A percentile compares a stretch with the other conserved stretches of the same genome.
Conservation (phyloP, 257 asterid species). For the Ilex aquifolium region DNA sequence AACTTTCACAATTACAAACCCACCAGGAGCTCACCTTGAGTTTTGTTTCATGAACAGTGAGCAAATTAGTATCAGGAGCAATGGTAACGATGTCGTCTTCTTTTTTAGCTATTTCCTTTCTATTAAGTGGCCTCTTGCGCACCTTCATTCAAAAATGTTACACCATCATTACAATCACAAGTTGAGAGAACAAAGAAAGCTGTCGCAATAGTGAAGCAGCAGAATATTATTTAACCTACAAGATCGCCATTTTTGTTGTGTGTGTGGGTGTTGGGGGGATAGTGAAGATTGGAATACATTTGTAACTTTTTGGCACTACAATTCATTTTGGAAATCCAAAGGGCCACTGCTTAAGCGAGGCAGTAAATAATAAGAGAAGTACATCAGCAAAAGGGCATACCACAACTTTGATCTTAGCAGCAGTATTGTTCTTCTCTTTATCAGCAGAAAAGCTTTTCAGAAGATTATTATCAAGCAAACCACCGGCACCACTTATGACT, state of each 20-base stretch:
- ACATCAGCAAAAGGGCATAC: slow-evolving; percentile 12
- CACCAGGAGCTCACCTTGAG: slow-evolving; percentile 19
- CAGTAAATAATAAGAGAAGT: not conserved
- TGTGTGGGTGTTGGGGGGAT: too few species aligned
- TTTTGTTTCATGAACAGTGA: slow-evolving; percentile 31
- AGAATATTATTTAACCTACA: not conserved
- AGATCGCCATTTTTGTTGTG: too few species aligned
- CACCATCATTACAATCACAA: not conserved
- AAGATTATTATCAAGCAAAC: slow-evolving; percentile 16
- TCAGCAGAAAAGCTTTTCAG: slow-evolving; percentile 19
- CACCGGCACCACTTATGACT: slow-evolving; percentile 10
- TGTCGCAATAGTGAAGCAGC: not conserved
- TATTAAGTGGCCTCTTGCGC: slow-evolving; percentile 36
- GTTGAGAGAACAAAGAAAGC: not conserved
- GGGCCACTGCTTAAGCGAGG: too few species aligned
- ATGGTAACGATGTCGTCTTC: slow-evolving; percentile 30
- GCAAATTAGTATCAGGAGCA: slow-evolving; percentile 16
- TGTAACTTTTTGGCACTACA: too few species aligned
- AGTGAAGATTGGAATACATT: too few species aligned
- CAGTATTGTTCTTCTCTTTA: slow-evolving; percentile 24
- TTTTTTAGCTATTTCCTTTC: slow-evolving; percentile 30
- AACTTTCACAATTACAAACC: not conserved
- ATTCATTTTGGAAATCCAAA: too few species aligned
- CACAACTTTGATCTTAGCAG: slow-evolving; percentile 40
- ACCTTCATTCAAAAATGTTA: slow-evolving; percentile 17